These are phyloP conservation scores for Tremella mesenterica DNA, from an alignment of 768 basidiomycete species.

Conservation along the genomic window DNA sequence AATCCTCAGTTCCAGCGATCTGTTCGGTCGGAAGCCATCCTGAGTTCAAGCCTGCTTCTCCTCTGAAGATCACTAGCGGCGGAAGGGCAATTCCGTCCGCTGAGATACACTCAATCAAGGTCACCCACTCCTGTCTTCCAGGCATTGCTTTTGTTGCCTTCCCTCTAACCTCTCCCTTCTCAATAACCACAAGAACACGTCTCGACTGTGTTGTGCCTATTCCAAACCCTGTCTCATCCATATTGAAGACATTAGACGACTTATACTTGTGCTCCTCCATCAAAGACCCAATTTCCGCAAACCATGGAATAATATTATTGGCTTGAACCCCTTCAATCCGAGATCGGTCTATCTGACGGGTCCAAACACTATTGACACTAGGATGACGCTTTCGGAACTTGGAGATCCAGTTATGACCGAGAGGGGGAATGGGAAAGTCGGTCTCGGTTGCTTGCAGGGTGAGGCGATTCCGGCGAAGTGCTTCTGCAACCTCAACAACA, in stretches of 20 bases:
- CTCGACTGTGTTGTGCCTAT: conserved; percentile 1
- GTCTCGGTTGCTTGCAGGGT: neutral
- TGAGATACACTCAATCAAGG: neutral
- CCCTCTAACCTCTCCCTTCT: neutral
- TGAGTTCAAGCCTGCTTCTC: neutral
- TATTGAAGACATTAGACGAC: neutral
- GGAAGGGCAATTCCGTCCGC: conserved; percentile 1
- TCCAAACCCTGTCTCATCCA: conserved; percentile 7
- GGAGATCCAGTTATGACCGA: neutral
- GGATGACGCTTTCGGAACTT: conserved; percentile 1
- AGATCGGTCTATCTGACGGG: neutral
- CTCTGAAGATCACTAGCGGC: conserved; percentile 4
- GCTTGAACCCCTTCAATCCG: neutral
- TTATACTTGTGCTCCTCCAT: neutral
- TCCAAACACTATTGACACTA: neutral
- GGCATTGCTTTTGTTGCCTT: neutral
- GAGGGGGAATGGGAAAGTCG: neutral
- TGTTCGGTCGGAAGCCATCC: neutral
- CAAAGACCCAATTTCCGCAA: neutral
- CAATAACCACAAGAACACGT: neutral
- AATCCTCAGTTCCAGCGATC: neutral
- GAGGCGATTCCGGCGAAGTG: neutral
- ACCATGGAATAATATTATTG: neutral
- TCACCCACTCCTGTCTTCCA: neutral
- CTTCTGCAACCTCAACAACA: neutral